Percentiles rank a stretch among this genome's conserved stretches.
Evolutionary conservation across 345 rosid species (phyloP).

Genomic region (Pugionium cornutum): DNA sequence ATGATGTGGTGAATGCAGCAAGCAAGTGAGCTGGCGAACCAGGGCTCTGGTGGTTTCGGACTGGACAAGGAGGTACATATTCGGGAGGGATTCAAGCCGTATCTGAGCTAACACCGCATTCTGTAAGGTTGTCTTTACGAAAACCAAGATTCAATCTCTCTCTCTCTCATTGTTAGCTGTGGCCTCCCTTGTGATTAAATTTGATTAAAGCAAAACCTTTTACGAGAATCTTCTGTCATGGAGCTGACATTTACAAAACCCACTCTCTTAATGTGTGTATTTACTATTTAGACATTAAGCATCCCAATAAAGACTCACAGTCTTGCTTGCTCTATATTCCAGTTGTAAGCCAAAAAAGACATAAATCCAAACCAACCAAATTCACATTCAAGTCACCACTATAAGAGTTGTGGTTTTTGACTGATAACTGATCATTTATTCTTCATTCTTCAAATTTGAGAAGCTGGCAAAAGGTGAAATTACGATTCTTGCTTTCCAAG

Average conservation of each 20-base stretch:
- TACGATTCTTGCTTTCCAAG: conserved; percentile 60
- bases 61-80: conserved; percentile 75
- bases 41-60: conserved; percentile 74
- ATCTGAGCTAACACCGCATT: conserved; percentile 43
- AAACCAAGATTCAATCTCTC: neutral
- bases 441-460: conserved; percentile 49
- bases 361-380: conserved; percentile 9
- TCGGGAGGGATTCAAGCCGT: conserved; percentile 82
- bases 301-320: conserved; percentile 18
- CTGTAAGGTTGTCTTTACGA: neutral
- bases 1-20: conserved; percentile 50
- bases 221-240: too few species aligned
- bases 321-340: conserved; percentile 4
- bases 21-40: conserved; percentile 89
- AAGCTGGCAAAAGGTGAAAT: conserved; percentile 52
- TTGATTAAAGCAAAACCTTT: too few species aligned
- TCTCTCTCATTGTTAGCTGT: too few species aligned
- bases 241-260: neutral
- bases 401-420: conserved; percentile 24
- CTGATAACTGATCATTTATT: neutral
- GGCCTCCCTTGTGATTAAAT: too few species aligned
- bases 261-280: conserved; percentile 20
- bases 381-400: conserved; percentile 30
- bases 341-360: conserved; percentile 2
- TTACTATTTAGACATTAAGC: conserved; percentile 7